Conservation (phyloP, 225 moss, liverwort and hornwort genomes). For the Pseudisothecium myosuroides region DNA sequence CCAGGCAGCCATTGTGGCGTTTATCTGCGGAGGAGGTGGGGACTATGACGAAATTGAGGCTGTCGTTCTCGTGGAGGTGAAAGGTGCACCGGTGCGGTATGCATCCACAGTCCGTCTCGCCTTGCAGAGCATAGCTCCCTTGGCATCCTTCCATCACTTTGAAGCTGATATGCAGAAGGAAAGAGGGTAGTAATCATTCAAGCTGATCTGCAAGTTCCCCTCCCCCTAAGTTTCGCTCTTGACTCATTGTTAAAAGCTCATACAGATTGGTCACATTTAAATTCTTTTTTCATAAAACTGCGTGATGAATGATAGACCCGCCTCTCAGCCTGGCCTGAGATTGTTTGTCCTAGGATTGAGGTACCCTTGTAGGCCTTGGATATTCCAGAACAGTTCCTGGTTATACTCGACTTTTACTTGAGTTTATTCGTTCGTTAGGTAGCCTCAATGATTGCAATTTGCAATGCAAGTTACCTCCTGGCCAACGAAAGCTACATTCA, state of each 20-base stretch:
- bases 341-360: background rate
- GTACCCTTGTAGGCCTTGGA: background rate
- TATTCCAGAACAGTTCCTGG: background rate
- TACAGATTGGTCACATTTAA: background rate
- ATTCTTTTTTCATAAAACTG: background rate
- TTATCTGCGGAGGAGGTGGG: slow-evolving; percentile 57
- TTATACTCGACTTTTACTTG: background rate
- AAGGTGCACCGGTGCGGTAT: slow-evolving; percentile 39
- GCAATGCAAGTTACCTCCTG: background rate
- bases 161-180: slow-evolving; percentile 2
- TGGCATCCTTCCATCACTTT: slow-evolving; percentile 35
- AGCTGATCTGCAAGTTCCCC: background rate
- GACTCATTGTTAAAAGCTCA: background rate
- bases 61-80: slow-evolving; percentile 59
- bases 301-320: background rate
- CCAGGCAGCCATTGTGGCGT: slow-evolving; percentile 70
- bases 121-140: slow-evolving; percentile 47
- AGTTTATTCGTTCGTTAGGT: background rate
- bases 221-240: background rate
- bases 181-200: background rate
- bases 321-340: background rate
- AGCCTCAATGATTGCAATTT: background rate
- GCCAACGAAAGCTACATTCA: background rate
- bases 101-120: slow-evolving; percentile 49
- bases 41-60: slow-evolving; percentile 49